Conservation (phyloP, 148 eudicot species). For the Salicornia ramosissima region DNA sequence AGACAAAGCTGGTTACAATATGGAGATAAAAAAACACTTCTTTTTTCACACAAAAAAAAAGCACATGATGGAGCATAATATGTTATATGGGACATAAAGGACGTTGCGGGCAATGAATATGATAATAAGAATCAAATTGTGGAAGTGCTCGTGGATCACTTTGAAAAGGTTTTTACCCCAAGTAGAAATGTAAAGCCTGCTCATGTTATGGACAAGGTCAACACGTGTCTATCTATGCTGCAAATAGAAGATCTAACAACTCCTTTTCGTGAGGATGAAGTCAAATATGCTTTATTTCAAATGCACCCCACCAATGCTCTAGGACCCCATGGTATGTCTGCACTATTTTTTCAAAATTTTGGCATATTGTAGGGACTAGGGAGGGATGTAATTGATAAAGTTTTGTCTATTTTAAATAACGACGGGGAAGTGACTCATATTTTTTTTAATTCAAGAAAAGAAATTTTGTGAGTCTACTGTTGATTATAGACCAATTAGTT, state of each 20-base stretch:
- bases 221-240: background rate
- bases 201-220: background rate
- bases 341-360: background rate
- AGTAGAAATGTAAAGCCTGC: no score
- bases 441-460: background rate
- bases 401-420: no score
- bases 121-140: background rate
- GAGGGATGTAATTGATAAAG: background rate
- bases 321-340: background rate
- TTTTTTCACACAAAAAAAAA: background rate
- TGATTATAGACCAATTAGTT: background rate
- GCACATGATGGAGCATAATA: background rate
- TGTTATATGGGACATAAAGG: background rate
- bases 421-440: background rate
- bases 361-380: background rate
- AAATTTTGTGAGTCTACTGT: background rate
- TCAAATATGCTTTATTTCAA: background rate
- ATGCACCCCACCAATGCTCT: background rate
- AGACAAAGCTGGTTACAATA: background rate
- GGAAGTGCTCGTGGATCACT: background rate
- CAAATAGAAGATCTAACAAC: no score
- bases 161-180: background rate
- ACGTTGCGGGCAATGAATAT: background rate
- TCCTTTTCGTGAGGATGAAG: background rate
- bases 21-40: background rate